phyloP scores from a whole-genome alignment of 1,284 basidiomycete species.

The Xerocomus amazonicus region DNA sequence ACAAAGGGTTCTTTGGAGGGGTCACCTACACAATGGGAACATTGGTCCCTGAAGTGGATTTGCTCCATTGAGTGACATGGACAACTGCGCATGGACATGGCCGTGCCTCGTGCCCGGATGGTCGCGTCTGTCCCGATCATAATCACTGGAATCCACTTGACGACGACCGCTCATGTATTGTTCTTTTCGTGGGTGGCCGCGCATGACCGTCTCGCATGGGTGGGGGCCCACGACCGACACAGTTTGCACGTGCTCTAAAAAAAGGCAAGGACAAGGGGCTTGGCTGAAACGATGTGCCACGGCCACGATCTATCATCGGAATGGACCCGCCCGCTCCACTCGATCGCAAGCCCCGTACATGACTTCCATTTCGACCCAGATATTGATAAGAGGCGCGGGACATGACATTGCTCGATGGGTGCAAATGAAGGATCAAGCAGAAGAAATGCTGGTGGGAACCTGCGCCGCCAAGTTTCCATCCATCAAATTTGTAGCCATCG shows the following conservation, averaged over 20 bases:
- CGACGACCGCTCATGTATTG: neutral
- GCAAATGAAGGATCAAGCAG: neutral
- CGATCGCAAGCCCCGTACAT: neutral
- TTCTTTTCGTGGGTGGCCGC: neutral
- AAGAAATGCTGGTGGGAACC: no score
- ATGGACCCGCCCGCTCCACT: neutral
- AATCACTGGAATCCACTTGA: neutral
- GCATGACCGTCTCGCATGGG: neutral
- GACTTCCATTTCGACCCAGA: slow-evolving; percentile 5
- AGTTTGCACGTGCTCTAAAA: neutral
- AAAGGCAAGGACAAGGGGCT: neutral
- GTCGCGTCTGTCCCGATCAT: no score
- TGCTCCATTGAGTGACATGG: slow-evolving; percentile 6
- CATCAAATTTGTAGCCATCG: slow-evolving; percentile 28
- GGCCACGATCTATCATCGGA: neutral
- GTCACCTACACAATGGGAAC: neutral
- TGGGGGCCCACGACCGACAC: no score
- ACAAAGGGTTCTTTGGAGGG: neutral
- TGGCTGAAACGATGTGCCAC: slow-evolving; percentile 6
- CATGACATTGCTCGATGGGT: slow-evolving; percentile 1
- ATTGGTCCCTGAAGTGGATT: slow-evolving; percentile 1
- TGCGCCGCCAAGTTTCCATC: slow-evolving; percentile 25
- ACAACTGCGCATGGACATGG: slow-evolving; percentile 3
- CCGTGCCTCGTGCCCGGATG: slow-evolving; percentile 1
- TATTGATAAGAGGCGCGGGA: no score